These are phyloP conservation scores for Pyracantha coccinea DNA, from an alignment of 331 rosid species.

Conservation along the genomic window DNA sequence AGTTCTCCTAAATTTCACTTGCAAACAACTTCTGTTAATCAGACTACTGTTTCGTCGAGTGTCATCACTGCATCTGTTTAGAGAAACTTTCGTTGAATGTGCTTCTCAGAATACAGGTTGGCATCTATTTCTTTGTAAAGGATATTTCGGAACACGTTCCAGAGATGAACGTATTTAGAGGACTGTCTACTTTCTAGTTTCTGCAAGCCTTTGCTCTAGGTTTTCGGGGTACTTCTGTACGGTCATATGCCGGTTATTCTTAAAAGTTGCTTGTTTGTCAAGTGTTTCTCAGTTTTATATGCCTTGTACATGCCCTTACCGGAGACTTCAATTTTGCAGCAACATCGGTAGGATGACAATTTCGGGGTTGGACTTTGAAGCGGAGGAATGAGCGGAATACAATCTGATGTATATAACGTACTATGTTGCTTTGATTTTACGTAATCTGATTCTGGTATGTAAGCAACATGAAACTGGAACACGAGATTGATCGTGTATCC, in stretches of 20 bases:
- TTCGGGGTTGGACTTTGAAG: constrained; percentile 53
- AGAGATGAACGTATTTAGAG: not conserved
- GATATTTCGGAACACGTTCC: not conserved
- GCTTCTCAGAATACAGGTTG: not conserved
- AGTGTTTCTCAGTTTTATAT: not conserved
- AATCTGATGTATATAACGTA: not conserved
- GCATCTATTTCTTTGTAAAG: not conserved
- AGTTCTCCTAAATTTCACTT: not conserved
- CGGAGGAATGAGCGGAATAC: constrained; percentile 23
- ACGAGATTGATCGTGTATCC: not conserved
- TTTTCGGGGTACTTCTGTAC: not conserved
- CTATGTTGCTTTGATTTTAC: not conserved
- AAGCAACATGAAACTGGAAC: not conserved
- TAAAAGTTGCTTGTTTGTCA: not conserved
- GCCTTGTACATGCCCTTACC: not conserved
- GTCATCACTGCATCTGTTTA: not conserved
- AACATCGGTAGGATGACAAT: constrained; percentile 82
- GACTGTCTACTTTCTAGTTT: not conserved
- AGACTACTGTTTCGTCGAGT: not conserved
- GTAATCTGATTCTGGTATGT: not conserved
- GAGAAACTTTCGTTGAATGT: not conserved
- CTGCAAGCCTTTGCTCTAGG: not conserved
- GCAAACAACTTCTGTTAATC: not conserved
- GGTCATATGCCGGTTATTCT: not conserved
- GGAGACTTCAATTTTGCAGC: constrained; percentile 41